These are phyloP conservation scores for Lipomyces chichibuensis DNA, from an alignment of 805 yeast species.

Conservation along the genomic window DNA sequence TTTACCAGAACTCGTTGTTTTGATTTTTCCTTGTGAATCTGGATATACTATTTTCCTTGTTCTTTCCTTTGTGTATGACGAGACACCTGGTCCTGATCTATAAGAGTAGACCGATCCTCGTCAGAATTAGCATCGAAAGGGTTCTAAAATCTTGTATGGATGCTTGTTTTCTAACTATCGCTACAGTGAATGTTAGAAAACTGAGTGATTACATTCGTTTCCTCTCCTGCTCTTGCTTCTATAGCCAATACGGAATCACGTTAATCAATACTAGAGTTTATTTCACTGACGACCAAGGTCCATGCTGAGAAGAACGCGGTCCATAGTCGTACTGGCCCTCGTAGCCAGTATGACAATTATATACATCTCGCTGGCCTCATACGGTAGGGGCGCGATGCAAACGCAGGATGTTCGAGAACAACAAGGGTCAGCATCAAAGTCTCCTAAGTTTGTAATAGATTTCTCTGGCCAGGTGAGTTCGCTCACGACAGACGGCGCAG, in stretches of 20 bases:
- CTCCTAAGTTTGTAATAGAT: slow-evolving; percentile 5
- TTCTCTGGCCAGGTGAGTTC: slow-evolving; percentile 13
- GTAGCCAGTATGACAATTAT: neutral
- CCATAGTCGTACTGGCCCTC: neutral
- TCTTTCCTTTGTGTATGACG: too few relatives aligned
- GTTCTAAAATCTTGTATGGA: too few relatives aligned
- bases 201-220: too few relatives aligned
- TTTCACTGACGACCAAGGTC: neutral
- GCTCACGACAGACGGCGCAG: neutral
- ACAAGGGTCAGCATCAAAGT: neutral
- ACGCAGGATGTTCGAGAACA: slow-evolving; percentile 1
- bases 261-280: neutral
- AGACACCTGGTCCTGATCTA: too few relatives aligned
- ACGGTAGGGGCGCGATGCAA: neutral
- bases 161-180: too few relatives aligned
- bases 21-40: too few relatives aligned
- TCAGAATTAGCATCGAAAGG: too few relatives aligned
- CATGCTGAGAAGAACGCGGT: neutral
- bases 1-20: too few relatives aligned
- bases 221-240: too few relatives aligned
- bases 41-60: too few relatives aligned
- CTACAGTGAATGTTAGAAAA: too few relatives aligned
- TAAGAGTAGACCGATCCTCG: too few relatives aligned
- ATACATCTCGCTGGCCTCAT: neutral
- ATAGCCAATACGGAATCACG: neutral